Evolutionary conservation across 2,329 filamentous ascomycete genomes (phyloP).

Genomic region (Venturia aucupariae): DNA sequence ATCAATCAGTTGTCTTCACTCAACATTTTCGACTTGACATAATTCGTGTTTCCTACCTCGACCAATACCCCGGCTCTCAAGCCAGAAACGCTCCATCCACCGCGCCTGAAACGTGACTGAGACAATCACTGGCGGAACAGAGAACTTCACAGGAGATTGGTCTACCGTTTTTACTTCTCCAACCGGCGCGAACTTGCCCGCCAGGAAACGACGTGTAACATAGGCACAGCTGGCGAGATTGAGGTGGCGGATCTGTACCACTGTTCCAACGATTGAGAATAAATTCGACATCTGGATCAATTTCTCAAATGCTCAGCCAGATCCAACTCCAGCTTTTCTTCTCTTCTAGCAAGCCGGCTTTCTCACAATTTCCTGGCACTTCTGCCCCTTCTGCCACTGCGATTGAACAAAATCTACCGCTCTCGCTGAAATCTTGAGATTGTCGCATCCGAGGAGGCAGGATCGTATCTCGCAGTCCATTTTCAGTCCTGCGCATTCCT

Average conservation of each 20-base stretch:
- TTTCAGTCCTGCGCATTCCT: conserved; percentile 45
- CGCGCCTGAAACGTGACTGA: conserved; percentile 4
- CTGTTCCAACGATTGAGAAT: neutral
- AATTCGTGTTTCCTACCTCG: neutral
- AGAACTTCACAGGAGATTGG: neutral
- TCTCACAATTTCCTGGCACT: neutral
- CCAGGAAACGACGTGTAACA: neutral
- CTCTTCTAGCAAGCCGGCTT: neutral
- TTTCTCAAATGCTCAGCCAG: neutral
- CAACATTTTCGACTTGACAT: neutral
- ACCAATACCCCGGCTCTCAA: neutral
- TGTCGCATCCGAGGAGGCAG: neutral
- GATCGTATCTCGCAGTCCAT: neutral
- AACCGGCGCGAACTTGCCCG: neutral
- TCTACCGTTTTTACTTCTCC: neutral
- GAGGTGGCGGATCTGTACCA: neutral
- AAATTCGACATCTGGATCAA: neutral
- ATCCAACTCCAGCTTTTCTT: neutral
- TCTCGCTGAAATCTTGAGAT: too few species aligned
- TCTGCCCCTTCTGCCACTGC: too few species aligned
- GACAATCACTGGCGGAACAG: neutral
- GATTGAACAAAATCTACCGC: too few species aligned
- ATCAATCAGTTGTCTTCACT: neutral
- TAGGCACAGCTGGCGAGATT: neutral
- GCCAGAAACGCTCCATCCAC: conserved; percentile 8